Percentiles rank a stretch among this genome's conserved stretches.
These are phyloP conservation scores for Cercophora sp. DNA, from an alignment of 495 filamentous ascomycete species.

Conservation along the genomic window DNA sequence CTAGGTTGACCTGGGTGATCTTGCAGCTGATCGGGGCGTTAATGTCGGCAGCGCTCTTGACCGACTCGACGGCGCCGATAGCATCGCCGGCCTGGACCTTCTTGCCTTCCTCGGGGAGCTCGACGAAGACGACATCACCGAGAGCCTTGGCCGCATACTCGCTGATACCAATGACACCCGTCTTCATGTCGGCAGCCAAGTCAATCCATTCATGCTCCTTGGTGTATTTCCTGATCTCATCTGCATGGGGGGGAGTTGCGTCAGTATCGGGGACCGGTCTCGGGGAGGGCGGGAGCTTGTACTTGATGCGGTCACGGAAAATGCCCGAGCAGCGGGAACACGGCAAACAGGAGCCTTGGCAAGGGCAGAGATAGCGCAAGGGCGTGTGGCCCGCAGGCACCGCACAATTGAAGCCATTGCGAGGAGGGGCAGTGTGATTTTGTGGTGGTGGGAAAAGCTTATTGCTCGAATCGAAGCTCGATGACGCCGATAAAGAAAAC, in stretches of 20 bases:
- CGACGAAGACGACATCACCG: conserved; percentile 95
- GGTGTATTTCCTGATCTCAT: conserved; percentile 80
- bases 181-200: conserved; percentile 68
- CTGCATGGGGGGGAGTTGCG: conserved; percentile 26
- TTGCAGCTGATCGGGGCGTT: conserved; percentile 78
- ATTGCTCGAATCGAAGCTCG: conserved; percentile 1
- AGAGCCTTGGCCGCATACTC: conserved; percentile 84
- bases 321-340: conserved; percentile 33
- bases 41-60: conserved; percentile 96
- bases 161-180: conserved; percentile 76
- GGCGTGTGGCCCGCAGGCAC: conserved; percentile 42
- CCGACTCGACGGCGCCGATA: conserved; percentile 92
- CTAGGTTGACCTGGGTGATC: conserved; percentile 64
- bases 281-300: conserved; percentile 17
- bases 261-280: conserved; percentile 10
- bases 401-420: conserved; percentile 49
- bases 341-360: conserved; percentile 30
- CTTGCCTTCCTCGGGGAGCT: conserved; percentile 68
- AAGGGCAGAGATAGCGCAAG: conserved; percentile 35
- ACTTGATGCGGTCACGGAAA: conserved; percentile 44
- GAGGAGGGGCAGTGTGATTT: background rate
- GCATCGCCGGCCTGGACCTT: conserved; percentile 67
- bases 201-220: conserved; percentile 98
- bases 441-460: conserved; percentile 1
- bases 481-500: conserved; percentile 21